Conservation (phyloP, 164 flowering plant species). For the Chimonanthus praecox region DNA sequence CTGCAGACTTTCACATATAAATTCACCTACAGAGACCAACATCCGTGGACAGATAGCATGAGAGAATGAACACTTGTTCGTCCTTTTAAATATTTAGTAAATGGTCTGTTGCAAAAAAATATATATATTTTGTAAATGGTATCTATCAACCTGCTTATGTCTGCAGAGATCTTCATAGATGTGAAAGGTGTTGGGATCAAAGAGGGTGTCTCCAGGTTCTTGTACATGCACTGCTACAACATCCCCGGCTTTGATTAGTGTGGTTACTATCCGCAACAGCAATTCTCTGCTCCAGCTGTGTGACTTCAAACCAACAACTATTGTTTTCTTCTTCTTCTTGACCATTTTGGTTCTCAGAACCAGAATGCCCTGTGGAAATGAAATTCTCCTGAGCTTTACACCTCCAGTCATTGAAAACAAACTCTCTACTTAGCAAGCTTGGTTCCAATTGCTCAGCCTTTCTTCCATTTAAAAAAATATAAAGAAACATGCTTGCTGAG, state of each 20-base stretch:
- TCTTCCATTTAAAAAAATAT: too few species aligned
- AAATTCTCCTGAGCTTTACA: background rate
- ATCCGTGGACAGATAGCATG: background rate
- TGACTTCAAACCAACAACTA: conserved; percentile 36
- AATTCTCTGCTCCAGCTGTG: conserved; percentile 30
- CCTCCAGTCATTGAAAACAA: background rate
- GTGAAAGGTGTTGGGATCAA: conserved; percentile 43
- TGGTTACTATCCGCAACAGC: conserved; percentile 27
- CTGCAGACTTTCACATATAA: conserved; percentile 36
- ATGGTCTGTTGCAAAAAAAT: background rate
- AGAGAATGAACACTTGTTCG: background rate
- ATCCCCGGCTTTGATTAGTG: conserved; percentile 21
- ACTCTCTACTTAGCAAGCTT: too few species aligned
- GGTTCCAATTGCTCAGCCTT: too few species aligned
- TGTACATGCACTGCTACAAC: conserved; percentile 42
- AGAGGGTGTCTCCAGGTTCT: conserved; percentile 17
- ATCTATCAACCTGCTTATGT: conserved; percentile 31
- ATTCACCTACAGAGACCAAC: conserved; percentile 30
- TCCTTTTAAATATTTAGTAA: background rate
- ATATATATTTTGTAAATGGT: too few species aligned
- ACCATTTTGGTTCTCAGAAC: conserved; percentile 13
- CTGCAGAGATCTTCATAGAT: conserved; percentile 49
- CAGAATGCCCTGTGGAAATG: background rate
- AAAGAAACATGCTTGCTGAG: too few species aligned
- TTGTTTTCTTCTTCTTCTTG: conserved; percentile 20